phyloP scores from a whole-genome alignment of 306 rosid species.

The Sicyos edulis region DNA sequence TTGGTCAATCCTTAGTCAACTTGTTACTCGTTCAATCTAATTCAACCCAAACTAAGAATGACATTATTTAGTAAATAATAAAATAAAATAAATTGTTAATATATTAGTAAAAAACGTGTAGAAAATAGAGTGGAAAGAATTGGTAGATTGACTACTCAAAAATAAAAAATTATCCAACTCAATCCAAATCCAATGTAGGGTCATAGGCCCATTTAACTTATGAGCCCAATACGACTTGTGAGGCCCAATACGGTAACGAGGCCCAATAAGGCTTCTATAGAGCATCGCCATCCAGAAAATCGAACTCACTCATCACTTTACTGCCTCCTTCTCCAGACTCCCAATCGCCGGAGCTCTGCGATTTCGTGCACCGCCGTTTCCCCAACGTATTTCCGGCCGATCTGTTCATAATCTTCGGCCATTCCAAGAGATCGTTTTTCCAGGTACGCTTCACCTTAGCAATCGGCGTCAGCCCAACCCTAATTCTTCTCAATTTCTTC shows the following conservation, averaged over 20 bases:
- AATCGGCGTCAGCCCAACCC: not conserved
- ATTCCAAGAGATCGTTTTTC: not conserved
- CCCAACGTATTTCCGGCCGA: not conserved
- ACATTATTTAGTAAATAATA: too few relatives aligned
- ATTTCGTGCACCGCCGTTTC: not conserved
- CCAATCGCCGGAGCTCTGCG: slow-evolving; percentile 13
- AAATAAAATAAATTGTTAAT: too few relatives aligned
- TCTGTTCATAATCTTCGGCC: not conserved
- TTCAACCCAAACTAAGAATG: too few relatives aligned
- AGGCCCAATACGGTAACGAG: not conserved
- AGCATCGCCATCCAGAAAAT: not conserved
- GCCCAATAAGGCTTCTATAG: not conserved
- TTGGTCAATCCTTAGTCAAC: too few relatives aligned
- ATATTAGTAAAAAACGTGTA: too few relatives aligned
- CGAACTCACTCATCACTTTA: not conserved
- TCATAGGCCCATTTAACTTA: not conserved
- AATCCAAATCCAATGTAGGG: too few relatives aligned
- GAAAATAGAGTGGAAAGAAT: too few relatives aligned
- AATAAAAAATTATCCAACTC: too few relatives aligned
- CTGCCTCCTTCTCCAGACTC: not conserved
- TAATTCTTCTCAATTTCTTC: not conserved
- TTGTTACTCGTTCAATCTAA: too few relatives aligned
- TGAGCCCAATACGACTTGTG: not conserved
- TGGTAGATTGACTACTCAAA: too few relatives aligned
- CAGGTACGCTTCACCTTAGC: not conserved